Base-by-base conservation (phyloP, 345 rosid species). In the Heritiera fomes region DNA sequence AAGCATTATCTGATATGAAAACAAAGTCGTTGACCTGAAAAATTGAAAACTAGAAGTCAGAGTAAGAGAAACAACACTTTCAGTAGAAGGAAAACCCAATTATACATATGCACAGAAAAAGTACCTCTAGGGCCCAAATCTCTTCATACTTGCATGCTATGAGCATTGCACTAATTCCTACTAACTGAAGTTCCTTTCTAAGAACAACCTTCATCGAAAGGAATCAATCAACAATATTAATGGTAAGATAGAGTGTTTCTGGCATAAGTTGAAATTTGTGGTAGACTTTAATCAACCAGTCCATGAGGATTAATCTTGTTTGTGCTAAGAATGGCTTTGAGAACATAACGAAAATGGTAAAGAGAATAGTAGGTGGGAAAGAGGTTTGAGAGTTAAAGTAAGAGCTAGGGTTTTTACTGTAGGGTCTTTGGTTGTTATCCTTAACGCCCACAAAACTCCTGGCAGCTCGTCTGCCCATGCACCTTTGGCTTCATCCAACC, bases 141-240 rank as follows among this genome's bases (percentile, higher is more conserved):
- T 93, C 99, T 84, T 95, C 99, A 66, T 95, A 95, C 81, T 95
- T 95, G 86, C 96, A 93, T 40, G 99, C 98, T 4, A 93, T 86
- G 28, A 95, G 93, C 96, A 95, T 86, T 30, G 98, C 84, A 73
- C 97, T 87, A 53, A 93, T 89, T 79, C 98, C 99, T 38, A 93
- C 80, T 20, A 93, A 77, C 85, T 95, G 97, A 64, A 95, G 92
- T 80, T 95, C 96, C 83, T 80, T 89, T 81, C 94, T 88, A 1
- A 84, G 80, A 1, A 93, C 97, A 80, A 82, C 78, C 80, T 87
- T 90, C 81, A 80, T 78, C 0, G 94, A 88, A 20, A 95, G 91
- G 82, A 87, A 93, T 1, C 99, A 87, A 69, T 95, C 99, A 30
- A 93, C 89, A 8, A 95, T 85, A 73, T 92, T 91, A 47, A 95